Evolutionary conservation across 2,329 filamentous ascomycete genomes (phyloP).

Genomic region (Parascedosporium putredinis): DNA sequence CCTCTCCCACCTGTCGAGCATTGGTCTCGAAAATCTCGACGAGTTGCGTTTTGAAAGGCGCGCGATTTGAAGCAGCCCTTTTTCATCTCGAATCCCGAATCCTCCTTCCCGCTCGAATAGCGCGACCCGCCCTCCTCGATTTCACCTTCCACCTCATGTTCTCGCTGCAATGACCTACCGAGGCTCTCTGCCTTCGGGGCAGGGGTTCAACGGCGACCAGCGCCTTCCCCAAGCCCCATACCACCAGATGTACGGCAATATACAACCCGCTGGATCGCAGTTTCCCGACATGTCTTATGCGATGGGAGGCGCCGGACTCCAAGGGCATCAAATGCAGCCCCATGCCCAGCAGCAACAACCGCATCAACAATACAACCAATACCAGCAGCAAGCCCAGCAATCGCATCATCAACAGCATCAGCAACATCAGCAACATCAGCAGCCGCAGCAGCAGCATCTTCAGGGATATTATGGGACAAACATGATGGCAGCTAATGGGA

Average conservation of each 20-base stretch:
- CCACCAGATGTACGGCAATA: constrained; percentile 11
- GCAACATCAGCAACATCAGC: constrained; percentile 13
- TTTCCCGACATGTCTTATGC: constrained; percentile 5
- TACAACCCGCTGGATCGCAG: constrained; percentile 4
- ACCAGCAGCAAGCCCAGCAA: constrained; percentile 8
- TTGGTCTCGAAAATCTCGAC: too few relatives aligned
- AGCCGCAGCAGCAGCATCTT: constrained; percentile 10
- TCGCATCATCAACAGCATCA: constrained; percentile 14
- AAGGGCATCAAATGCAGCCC: constrained; percentile 5
- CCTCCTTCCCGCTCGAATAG: neutral
- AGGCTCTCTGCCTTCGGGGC: constrained; percentile 20
- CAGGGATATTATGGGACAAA: constrained; percentile 5
- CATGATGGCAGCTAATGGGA: constrained; percentile 4
- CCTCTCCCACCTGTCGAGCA: too few relatives aligned
- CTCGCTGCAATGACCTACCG: constrained; percentile 25
- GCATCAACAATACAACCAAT: constrained; percentile 16
- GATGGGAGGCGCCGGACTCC: constrained; percentile 6
- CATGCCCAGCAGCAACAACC: constrained; percentile 9
- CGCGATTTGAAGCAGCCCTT: too few relatives aligned
- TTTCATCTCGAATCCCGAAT: too few relatives aligned
- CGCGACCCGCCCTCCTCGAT: neutral
- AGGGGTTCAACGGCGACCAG: constrained; percentile 19
- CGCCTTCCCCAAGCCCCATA: constrained; percentile 15
- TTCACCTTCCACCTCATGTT: constrained; percentile 9
- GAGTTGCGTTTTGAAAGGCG: too few relatives aligned